Base-by-base conservation (phyloP, 2,329 filamentous ascomycete species). In the Lecanicillium sp. region DNA sequence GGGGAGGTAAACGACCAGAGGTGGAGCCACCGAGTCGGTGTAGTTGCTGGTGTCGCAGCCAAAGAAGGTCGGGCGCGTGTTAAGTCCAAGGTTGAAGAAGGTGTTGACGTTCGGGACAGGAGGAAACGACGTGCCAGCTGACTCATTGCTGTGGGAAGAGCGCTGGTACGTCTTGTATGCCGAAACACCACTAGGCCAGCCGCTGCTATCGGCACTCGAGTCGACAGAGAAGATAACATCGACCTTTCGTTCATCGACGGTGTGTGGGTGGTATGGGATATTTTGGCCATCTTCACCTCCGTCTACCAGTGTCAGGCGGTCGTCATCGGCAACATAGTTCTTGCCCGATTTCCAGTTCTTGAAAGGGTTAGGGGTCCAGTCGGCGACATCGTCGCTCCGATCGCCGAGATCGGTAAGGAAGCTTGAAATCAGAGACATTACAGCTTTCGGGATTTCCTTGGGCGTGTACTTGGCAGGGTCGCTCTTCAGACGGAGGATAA, bases 1-100 rank as follows among this genome's bases (percentile, higher is more conserved):
- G 57, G 93, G 88, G 38, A 97, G 65, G 70, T 98, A 98, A 54
- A 95, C 87, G 53, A 95, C 71, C 2, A 95, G 67, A 0, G 90
- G 89, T 6, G 45, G 45, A n/a, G n/a, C n/a, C 0, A 77, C 67
- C 8, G 65, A 64, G 44, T 69, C 62, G 0, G 78, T 77, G 26
- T 80, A 74, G 56, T 74, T 72, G 54, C 58, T 56, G 2, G 79
- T 69, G 76, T 81, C 66, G 66, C 81, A 84, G 56, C 81, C 81
- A 61, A 84, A 84, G 61, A 85, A 84, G 43, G 73, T 73, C 0
- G 81, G 79, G 30, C 71, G 70, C 49, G 70, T 67, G 67, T 84
- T 83, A 51, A 84, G 66, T 15, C 76, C 75, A 10, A 77, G 64
- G 57, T 77, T 73, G 55, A 81, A 57, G 56, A 84, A 84, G 2